phyloP scores from a whole-genome alignment of 805 yeast species.

The Yarrowia osloensis region DNA sequence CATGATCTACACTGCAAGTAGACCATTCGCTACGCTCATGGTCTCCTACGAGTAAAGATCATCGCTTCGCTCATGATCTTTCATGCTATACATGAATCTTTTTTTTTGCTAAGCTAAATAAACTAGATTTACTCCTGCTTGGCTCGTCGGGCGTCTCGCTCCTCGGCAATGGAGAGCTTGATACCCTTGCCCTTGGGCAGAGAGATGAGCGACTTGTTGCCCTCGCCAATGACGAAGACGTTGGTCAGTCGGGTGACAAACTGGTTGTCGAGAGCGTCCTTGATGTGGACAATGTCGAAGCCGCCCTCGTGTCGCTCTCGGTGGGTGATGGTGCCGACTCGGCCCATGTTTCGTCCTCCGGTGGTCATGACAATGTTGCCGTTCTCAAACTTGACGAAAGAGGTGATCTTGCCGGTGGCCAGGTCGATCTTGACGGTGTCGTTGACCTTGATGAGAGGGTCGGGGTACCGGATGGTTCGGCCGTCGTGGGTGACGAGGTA shows the following conservation, averaged over 20 bases:
- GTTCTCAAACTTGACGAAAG: slow-evolving; percentile 87
- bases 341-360: slow-evolving; percentile 98
- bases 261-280: slow-evolving; percentile 91
- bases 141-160: slow-evolving; percentile 92
- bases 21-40: not conserved
- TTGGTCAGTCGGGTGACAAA: slow-evolving; percentile 92
- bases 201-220: slow-evolving; percentile 88
- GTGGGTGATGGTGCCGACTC: slow-evolving; percentile 94
- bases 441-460: slow-evolving; percentile 93
- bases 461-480: slow-evolving; percentile 99
- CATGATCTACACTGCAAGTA: no score
- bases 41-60: no score
- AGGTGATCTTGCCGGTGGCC: slow-evolving; percentile 91
- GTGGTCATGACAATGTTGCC: slow-evolving; percentile 91
- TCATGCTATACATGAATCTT: slow-evolving; percentile 1
- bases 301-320: slow-evolving; percentile 98
- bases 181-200: slow-evolving; percentile 99
- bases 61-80: not conserved
- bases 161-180: slow-evolving; percentile 92
- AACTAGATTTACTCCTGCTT: slow-evolving; percentile 6
- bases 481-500: slow-evolving; percentile 99
- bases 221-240: slow-evolving; percentile 95
- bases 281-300: slow-evolving; percentile 95
- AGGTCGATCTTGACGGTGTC: slow-evolving; percentile 97
- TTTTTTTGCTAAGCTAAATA: slow-evolving; percentile 14